Base-by-base conservation (phyloP, 768 basidiomycete species). In the Piloderma croceum region DNA sequence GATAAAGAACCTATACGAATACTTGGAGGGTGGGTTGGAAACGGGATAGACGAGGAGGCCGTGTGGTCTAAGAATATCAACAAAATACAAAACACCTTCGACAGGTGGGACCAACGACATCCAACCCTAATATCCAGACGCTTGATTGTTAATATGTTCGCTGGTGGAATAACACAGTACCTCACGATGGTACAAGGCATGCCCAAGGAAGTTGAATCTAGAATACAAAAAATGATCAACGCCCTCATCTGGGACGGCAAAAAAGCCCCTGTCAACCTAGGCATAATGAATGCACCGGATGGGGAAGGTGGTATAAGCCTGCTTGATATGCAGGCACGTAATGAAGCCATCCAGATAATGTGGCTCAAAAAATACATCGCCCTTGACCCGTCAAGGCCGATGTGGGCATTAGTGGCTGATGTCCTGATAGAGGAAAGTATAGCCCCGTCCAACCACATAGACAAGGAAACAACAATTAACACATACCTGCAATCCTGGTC, bases 181-280 rank as follows among this genome's bases (percentile, higher is more conserved):
- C 51, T 62, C 0, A 55, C 56, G 0, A 47, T 45, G n/a, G 61
- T 60, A 0, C 62, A 62, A 31, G 57, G 56, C 0, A 64, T 64
- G 61, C 62, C 60, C 3, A 17, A 31, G 1, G 21, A 41, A 0
- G 33, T 57, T 0, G 47, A 52, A 1, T 13, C 37, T 5, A 10
- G 38, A n/a, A 44, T 63, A 0, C 42, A 13, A 0, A 55, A 54
- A 21, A 29, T 44, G 2, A 48, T 50, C 1, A 37, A 40, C 1
- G 34, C 32, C 3, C 62, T 62, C 38, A 29, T 58, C 0, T 57
- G 56, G 53, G 31, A 42, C 1, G 24, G 20, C 1, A 1, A 24
- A 6, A 6, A 7, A 2, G 42, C 51, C 0, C 41, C 36, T 6
- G 31, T 52, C 2, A 24, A 23, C 11, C 15, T 18, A 4, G 3